Percentiles rank a stretch among this genome's conserved stretches.
phyloP scores from a whole-genome alignment of 2,329 filamentous ascomycete genomes.

The Chrysoporthe puriensis region DNA sequence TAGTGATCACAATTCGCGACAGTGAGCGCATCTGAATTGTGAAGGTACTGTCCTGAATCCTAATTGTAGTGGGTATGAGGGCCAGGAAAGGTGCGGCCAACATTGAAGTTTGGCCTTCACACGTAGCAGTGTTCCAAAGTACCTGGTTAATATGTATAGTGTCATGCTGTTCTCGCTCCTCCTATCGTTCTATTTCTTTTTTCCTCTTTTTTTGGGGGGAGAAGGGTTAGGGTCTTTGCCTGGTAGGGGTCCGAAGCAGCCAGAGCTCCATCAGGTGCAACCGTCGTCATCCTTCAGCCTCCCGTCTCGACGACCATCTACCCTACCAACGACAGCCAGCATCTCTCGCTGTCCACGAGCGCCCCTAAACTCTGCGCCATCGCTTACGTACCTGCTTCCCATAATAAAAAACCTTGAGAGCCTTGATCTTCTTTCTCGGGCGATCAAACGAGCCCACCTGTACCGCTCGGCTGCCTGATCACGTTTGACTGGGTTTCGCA shows the following conservation, averaged over 20 bases:
- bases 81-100: too few species aligned
- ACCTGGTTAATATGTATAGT: too few species aligned
- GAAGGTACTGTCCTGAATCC: too few species aligned
- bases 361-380: background rate
- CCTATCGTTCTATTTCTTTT: too few species aligned
- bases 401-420: background rate
- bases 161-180: too few species aligned
- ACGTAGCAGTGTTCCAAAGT: too few species aligned
- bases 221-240: constrained; percentile 22
- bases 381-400: background rate
- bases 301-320: constrained; percentile 18
- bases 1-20: background rate
- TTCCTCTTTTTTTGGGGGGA: too few species aligned
- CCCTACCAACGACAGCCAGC: background rate
- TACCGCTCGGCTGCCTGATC: background rate
- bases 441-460: background rate
- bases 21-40: too few species aligned
- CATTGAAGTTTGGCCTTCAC: too few species aligned
- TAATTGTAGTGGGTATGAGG: too few species aligned
- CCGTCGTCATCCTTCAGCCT: constrained; percentile 30
- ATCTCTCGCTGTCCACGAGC: background rate
- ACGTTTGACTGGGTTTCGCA: background rate
- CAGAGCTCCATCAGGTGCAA: constrained; percentile 21
- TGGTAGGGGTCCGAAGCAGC: constrained; percentile 16
- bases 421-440: background rate